These are phyloP conservation scores for Chenopodium suecicum DNA, from an alignment of 148 eudicot species.

Conservation along the genomic window DNA sequence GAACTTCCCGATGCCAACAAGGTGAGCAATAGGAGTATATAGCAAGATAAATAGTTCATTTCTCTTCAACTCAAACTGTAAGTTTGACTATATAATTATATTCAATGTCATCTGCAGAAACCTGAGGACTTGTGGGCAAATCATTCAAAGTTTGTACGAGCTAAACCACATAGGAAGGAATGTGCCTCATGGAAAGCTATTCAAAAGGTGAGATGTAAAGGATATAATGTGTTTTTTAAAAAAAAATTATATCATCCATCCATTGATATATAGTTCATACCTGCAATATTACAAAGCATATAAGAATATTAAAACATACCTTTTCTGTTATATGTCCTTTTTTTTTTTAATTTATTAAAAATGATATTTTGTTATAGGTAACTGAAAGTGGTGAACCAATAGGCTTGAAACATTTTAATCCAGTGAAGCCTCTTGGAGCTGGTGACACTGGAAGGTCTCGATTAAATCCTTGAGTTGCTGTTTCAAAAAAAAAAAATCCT, in stretches of 20 bases:
- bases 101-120: constrained; percentile 50
- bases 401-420: constrained; percentile 88
- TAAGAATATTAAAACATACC: neutral
- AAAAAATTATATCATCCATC: neutral
- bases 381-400: constrained; percentile 70
- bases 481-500: neutral
- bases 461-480: constrained; percentile 1
- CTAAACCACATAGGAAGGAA: constrained; percentile 90
- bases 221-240: too few species aligned
- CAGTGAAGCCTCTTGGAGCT: constrained; percentile 86
- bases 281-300: neutral
- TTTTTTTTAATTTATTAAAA: neutral
- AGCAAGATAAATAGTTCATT: constrained; percentile 7
- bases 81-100: constrained; percentile 8
- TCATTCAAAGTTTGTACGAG: constrained; percentile 83
- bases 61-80: neutral
- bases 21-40: constrained; percentile 42
- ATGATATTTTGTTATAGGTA: constrained; percentile 43
- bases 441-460: constrained; percentile 88
- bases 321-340: neutral
- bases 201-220: constrained; percentile 50
- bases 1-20: constrained; percentile 98
- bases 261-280: neutral
- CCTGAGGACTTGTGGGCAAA: constrained; percentile 94
- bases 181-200: constrained; percentile 79